A percentile compares a stretch with the other conserved stretches of the same genome.
Evolutionary conservation across 176 grass and related monocot genomes (phyloP).

Genomic region (Typha latifolia): DNA sequence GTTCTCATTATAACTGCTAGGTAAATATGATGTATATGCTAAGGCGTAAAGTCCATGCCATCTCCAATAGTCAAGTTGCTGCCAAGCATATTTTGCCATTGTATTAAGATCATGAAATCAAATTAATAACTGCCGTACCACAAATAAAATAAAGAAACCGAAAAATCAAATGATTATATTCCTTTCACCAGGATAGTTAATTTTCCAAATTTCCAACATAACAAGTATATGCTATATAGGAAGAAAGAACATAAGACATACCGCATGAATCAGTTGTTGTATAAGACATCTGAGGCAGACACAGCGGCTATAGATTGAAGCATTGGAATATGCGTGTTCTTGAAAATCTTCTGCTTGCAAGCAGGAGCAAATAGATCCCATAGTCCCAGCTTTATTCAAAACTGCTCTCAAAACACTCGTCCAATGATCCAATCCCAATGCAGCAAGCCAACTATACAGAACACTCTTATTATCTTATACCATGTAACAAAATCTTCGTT

Average conservation of each 20-base stretch:
- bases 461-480: too few relatives aligned
- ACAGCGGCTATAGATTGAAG: slow-evolving; percentile 39
- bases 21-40: too few relatives aligned
- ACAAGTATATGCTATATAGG: not conserved
- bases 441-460: too few relatives aligned
- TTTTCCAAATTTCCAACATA: not conserved
- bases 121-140: not conserved
- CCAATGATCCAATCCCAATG: not conserved
- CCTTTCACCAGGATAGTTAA: not conserved
- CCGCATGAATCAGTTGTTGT: slow-evolving; percentile 61
- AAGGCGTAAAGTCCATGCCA: too few relatives aligned
- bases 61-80: too few relatives aligned
- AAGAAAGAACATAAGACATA: slow-evolving; percentile 21
- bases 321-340: slow-evolving; percentile 33
- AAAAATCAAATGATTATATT: not conserved
- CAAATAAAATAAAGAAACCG: not conserved
- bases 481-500: not conserved
- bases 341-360: slow-evolving; percentile 48
- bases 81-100: not conserved
- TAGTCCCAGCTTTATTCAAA: slow-evolving; percentile 23
- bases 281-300: slow-evolving; percentile 76
- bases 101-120: not conserved
- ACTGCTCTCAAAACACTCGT: not conserved
- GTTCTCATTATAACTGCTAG: too few relatives aligned
- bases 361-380: slow-evolving; percentile 88